A percentile compares a stretch with the other conserved stretches of the same genome.
Conservation (phyloP, 441 rosid genomes). For the Aquilaria agallochum region DNA sequence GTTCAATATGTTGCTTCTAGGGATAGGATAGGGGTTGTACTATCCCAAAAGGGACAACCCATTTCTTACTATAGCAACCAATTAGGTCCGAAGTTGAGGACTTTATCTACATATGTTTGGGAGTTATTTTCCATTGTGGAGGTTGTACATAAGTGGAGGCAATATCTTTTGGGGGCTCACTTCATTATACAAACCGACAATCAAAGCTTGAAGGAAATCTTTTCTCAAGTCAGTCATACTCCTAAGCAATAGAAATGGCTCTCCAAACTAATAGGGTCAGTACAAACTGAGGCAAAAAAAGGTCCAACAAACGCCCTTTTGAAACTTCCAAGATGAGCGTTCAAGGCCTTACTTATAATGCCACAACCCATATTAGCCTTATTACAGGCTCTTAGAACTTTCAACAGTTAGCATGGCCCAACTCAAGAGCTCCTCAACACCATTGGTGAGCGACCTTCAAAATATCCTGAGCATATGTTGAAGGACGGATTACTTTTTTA, state of each 20-base stretch:
- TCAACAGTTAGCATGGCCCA: not conserved
- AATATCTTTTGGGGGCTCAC: not conserved
- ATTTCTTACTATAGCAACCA: not conserved
- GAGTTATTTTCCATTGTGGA: not conserved
- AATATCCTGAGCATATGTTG: not conserved
- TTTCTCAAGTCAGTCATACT: too few relatives aligned
- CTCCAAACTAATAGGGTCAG: not conserved
- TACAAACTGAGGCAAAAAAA: not conserved
- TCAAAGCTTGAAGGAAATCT: too few relatives aligned
- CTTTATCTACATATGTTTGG: not conserved
- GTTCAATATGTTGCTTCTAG: not conserved
- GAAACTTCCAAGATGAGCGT: not conserved
- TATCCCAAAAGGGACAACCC: not conserved
- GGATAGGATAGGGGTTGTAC: not conserved
- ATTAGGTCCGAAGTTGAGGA: not conserved
- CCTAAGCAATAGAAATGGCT: too few relatives aligned
- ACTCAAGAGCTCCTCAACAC: not conserved
- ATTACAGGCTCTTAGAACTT: not conserved
- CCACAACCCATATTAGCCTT: not conserved
- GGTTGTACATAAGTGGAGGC: not conserved
- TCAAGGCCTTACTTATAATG: not conserved
- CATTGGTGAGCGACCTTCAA: not conserved
- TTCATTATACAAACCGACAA: too few relatives aligned
- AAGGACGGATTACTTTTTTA: not conserved
- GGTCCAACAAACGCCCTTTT: not conserved